A percentile compares a stretch with the other conserved stretches of the same genome.
Evolutionary conservation across 192 early-diverging fungal species (phyloP).

Genomic region (Coemansia sp.): DNA sequence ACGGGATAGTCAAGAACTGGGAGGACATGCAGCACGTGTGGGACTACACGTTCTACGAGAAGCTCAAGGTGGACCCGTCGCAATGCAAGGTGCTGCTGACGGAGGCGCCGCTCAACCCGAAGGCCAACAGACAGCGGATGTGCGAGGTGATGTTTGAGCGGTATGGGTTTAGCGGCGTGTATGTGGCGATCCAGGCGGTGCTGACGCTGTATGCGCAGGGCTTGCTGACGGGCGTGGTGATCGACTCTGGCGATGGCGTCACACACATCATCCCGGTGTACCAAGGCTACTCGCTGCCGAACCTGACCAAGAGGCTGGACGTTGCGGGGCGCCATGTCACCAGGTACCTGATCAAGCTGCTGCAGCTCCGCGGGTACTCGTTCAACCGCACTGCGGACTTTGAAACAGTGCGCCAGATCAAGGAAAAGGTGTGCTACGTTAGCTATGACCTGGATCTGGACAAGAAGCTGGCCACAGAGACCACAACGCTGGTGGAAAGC

Average conservation of each 20-base stretch:
- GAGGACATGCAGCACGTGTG: constrained; percentile 97
- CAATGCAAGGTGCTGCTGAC: constrained; percentile 95
- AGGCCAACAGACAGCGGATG: constrained; percentile 91
- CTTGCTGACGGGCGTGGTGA: constrained; percentile 94
- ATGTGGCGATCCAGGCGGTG: constrained; percentile 97
- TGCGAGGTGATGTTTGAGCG: constrained; percentile 95
- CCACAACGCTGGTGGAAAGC: constrained; percentile 93
- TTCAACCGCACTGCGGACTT: constrained; percentile 99
- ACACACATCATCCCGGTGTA: constrained; percentile 99
- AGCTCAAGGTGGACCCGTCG: constrained; percentile 83
- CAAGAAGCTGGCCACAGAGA: constrained; percentile 93
- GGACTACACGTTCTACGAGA: constrained; percentile 97
- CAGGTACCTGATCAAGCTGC: constrained; percentile 93
- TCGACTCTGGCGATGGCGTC: constrained; percentile 99
- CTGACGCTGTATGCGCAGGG: constrained; percentile 98
- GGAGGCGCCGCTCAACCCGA: constrained; percentile 96
- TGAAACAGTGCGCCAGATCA: constrained; percentile 96
- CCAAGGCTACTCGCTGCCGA: constrained; percentile 89
- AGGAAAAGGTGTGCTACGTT: constrained; percentile 98
- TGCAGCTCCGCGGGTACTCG: constrained; percentile 91
- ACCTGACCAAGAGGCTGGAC: constrained; percentile 88
- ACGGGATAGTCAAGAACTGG: constrained; percentile 92
- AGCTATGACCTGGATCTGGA: constrained; percentile 96
- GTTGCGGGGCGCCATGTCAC: constrained; percentile 97
- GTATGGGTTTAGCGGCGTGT: constrained; percentile 91